phyloP scores from a whole-genome alignment of 2,329 filamentous ascomycete genomes.

The Cordyceps pruinosa region DNA sequence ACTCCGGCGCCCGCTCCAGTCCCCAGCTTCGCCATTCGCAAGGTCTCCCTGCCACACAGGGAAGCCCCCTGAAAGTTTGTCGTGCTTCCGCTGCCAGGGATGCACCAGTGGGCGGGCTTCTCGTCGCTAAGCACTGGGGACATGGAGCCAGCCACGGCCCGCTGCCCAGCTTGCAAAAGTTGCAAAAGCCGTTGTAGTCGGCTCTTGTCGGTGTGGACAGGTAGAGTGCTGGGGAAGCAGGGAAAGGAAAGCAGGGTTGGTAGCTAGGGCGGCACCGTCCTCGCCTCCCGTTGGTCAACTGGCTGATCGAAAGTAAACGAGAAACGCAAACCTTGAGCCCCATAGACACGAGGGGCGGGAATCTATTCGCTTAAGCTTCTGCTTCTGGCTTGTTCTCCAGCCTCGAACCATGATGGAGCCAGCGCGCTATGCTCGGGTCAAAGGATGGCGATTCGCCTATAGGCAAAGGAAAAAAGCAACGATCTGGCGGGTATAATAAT shows the following conservation, averaged over 20 bases:
- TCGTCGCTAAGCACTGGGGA: not conserved
- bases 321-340: not conserved
- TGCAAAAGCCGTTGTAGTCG: too few species aligned
- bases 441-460: too few species aligned
- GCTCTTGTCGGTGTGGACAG: too few species aligned
- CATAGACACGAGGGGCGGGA: not conserved
- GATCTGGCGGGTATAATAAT: not conserved
- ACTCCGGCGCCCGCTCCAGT: not conserved
- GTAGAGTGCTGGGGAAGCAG: too few species aligned
- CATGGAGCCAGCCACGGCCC: not conserved
- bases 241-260: not conserved
- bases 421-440: not conserved
- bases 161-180: not conserved
- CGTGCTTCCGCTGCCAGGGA: not conserved
- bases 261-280: not conserved
- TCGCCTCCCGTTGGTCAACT: not conserved
- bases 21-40: not conserved
- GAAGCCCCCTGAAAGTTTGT: not conserved
- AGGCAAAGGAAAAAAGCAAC: too few species aligned
- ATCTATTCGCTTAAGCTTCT: not conserved
- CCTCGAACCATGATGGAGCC: too few species aligned
- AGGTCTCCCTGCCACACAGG: not conserved
- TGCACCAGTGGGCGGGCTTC: not conserved
- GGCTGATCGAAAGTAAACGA: not conserved
- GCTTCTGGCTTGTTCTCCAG: too few species aligned